Evolutionary conservation across 352 stramenopile species (phyloP).

Genomic region (Detonula confervacea): DNA sequence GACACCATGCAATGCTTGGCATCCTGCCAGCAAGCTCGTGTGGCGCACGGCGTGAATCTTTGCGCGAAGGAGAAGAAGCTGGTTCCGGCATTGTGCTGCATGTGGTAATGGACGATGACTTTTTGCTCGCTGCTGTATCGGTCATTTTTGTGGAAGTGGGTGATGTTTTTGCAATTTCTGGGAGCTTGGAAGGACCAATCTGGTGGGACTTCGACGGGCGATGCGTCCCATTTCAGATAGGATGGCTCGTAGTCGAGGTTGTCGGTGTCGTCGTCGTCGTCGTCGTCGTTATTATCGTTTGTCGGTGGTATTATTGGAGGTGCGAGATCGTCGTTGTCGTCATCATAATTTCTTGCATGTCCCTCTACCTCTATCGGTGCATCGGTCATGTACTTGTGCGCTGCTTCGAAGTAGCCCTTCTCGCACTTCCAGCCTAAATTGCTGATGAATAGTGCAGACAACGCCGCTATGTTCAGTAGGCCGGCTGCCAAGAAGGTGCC

Average conservation of each 20-base stretch:
- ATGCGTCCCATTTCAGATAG: constrained; percentile 27
- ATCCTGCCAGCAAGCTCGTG: constrained; percentile 42
- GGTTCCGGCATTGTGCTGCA: constrained; percentile 56
- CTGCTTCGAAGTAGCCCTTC: constrained; percentile 11
- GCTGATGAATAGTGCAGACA: constrained; percentile 16
- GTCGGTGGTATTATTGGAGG: neutral
- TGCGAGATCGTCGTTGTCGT: neutral
- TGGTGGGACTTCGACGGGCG: constrained; percentile 1
- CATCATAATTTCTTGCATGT: neutral
- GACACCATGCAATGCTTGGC: constrained; percentile 54
- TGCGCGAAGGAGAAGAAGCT: constrained; percentile 31
- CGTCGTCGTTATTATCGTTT: constrained; percentile 1
- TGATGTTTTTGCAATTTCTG: constrained; percentile 13
- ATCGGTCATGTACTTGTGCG: constrained; percentile 13
- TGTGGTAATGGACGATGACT: constrained; percentile 57
- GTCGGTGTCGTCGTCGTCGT: too few species aligned
- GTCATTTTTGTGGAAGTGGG: constrained; percentile 7
- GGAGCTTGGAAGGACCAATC: constrained; percentile 21
- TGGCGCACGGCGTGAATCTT: constrained; percentile 35
- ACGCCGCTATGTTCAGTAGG: constrained; percentile 23
- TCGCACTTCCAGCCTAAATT: constrained; percentile 23
- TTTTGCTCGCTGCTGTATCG: constrained; percentile 6
- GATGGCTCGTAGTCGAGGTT: constrained; percentile 9
- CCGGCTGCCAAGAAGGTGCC: constrained; percentile 8
- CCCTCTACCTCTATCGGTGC: constrained; percentile 19